Base-by-base conservation (phyloP, 306 rosid genomes). In the Leucaena leucocephala region DNA sequence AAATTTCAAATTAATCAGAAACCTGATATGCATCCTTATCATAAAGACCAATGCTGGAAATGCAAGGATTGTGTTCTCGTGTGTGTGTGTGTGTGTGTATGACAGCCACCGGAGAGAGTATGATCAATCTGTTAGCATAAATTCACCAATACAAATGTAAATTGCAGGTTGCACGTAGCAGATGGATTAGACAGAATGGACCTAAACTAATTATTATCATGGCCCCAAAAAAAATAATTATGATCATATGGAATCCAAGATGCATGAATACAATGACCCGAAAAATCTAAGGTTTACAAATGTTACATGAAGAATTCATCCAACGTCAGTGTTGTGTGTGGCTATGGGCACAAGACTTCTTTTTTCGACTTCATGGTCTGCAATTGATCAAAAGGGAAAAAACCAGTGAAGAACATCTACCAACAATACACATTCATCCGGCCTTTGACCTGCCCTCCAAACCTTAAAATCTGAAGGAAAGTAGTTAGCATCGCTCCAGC, bases 391-490 rank as follows among this genome's bases (percentile, higher is more conserved):
- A 15, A 13, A 0, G 69, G 79, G 68, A 36, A 84, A 88, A 82
- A 38, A 68, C 19, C 59, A 76, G 58, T 74, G 59, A 68, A 92
- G 90, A 86, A 89, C 52, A 52, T 81, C 64, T 52, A 72, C 74
- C 86, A 94, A 76, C 16, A 85, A 81, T 33, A 83, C 88, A 78
- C 86, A 86, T 81, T 90, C 81, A 73, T 66, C 49, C 50, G 66
- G 83, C 69, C 68, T 83, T 75, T 89, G 87, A 54, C 91, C 94
- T 71, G 39, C 65, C 85, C 59, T 88, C 98, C 98, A 94, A 72
- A 94, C 90, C 87, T 81, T 89, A 83, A 94, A 94, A 85, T 92
- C 92, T 35, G 82, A 79, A 59, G 87, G 38, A 69, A 94, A 92
- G 85, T 88, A 94, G 43, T 82, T 74, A 45, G 86, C 84, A 68